Evolutionary conservation across 306 rosid genomes (phyloP).

Genomic region (Pterocarpus santalinus): DNA sequence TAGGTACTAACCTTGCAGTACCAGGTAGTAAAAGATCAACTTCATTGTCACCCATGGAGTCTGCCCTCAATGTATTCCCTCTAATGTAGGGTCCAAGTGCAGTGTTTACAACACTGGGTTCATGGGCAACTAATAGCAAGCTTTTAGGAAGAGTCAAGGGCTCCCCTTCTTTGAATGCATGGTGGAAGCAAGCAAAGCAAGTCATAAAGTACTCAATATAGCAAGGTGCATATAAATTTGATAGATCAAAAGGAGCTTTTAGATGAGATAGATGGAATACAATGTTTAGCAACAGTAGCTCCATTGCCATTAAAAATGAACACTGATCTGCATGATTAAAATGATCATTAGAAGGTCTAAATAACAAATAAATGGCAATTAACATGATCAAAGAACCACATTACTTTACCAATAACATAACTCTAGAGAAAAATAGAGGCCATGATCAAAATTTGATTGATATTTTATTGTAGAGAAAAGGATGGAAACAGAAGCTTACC

Average conservation of each 20-base stretch:
- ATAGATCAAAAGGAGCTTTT: conserved; percentile 49
- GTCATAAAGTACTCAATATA: background rate
- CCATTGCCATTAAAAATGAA: conserved; percentile 64
- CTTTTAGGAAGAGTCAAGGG: conserved; percentile 66
- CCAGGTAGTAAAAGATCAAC: conserved; percentile 90
- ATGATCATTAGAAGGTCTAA: background rate
- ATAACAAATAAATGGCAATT: background rate
- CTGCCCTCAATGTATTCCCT: conserved; percentile 76
- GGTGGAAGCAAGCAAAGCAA: conserved; percentile 38
- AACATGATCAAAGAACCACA: conserved; percentile 26
- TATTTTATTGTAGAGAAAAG: background rate
- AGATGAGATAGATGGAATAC: conserved; percentile 59
- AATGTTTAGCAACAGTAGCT: conserved; percentile 67
- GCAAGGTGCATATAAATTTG: too few species aligned
- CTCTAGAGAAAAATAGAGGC: background rate
- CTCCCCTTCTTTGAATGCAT: conserved; percentile 57
- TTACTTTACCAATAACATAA: background rate
- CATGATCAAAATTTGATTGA: too few species aligned
- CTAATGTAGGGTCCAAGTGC: conserved; percentile 87
- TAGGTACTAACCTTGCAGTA: conserved; percentile 72
- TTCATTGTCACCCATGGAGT: conserved; percentile 81
- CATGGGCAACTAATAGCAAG: conserved; percentile 74
- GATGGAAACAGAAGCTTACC: conserved; percentile 49
- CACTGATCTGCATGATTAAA: conserved; percentile 59
- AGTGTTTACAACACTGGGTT: conserved; percentile 73